A percentile compares a stretch with the other conserved stretches of the same genome.
phyloP scores from a whole-genome alignment of 495 filamentous ascomycete species.

The Tuber aestivum region DNA sequence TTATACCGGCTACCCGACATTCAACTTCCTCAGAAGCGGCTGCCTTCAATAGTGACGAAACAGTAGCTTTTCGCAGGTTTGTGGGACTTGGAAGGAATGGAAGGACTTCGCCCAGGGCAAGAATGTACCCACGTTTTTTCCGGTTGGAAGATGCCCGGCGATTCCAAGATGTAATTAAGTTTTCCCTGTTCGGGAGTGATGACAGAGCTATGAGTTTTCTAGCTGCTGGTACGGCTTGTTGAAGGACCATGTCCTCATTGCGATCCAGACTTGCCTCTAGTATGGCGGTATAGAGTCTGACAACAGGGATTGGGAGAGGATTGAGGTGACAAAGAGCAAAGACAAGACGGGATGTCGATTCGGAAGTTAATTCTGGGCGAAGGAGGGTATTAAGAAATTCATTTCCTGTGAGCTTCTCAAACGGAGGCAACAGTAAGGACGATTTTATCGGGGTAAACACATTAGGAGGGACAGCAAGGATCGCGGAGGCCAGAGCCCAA shows the following conservation, averaged over 20 bases:
- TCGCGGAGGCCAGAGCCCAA: slow-evolving; percentile 28
- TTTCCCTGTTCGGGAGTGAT: slow-evolving; percentile 13
- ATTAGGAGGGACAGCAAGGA: neutral
- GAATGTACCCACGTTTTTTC: slow-evolving; percentile 28
- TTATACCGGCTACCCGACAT: slow-evolving; percentile 33
- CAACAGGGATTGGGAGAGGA: slow-evolving; percentile 10
- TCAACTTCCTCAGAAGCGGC: slow-evolving; percentile 35
- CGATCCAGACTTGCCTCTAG: slow-evolving; percentile 47
- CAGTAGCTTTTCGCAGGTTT: slow-evolving; percentile 48
- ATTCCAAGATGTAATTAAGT: slow-evolving; percentile 28
- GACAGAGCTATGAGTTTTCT: slow-evolving; percentile 47
- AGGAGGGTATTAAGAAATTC: slow-evolving; percentile 44
- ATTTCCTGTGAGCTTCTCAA: slow-evolving; percentile 32
- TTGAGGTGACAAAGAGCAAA: slow-evolving; percentile 43
- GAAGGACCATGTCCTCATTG: slow-evolving; percentile 49
- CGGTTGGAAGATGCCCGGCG: slow-evolving; percentile 8
- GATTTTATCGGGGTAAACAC: neutral
- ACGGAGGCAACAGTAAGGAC: slow-evolving; percentile 19
- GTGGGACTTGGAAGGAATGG: slow-evolving; percentile 41
- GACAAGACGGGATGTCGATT: slow-evolving; percentile 57
- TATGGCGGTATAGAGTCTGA: slow-evolving; percentile 38
- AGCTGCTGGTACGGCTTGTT: slow-evolving; percentile 49
- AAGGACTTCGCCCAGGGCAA: slow-evolving; percentile 33
- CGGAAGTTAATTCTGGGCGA: slow-evolving; percentile 65
- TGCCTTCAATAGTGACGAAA: slow-evolving; percentile 42